Percentiles rank a stretch among this genome's conserved stretches.
These are phyloP conservation scores for Penicillium soppii DNA, from an alignment of 495 filamentous ascomycete species.

Conservation along the genomic window DNA sequence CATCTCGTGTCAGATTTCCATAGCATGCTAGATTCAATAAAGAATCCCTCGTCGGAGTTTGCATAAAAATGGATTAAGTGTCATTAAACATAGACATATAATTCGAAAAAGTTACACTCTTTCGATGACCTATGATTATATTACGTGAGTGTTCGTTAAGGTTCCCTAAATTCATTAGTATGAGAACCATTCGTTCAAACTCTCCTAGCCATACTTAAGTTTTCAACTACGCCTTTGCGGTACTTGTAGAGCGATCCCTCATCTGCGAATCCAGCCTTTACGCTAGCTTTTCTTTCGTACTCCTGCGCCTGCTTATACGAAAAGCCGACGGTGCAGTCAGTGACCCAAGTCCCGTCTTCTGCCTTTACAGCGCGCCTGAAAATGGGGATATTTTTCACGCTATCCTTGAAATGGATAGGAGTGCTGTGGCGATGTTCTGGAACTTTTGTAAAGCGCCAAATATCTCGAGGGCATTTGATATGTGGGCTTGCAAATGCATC, in stretches of 20 bases:
- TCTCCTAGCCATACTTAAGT: constrained; percentile 11
- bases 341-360: neutral
- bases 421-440: constrained; percentile 20
- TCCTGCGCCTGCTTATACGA: constrained; percentile 7
- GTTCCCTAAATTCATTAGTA: constrained; percentile 17
- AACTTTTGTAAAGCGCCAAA: constrained; percentile 18
- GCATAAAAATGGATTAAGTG: constrained; percentile 25
- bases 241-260: constrained; percentile 25
- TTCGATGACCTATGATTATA: constrained; percentile 20
- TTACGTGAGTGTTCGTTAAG: constrained; percentile 23
- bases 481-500: constrained; percentile 17
- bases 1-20: constrained; percentile 16
- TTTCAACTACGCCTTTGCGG: constrained; percentile 19
- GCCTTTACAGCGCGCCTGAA: neutral
- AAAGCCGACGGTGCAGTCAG: constrained; percentile 8
- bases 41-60: constrained; percentile 20
- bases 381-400: constrained; percentile 11
- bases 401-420: constrained; percentile 24
- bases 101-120: constrained; percentile 18
- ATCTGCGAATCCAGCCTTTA: constrained; percentile 12
- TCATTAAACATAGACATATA: constrained; percentile 21
- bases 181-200: neutral
- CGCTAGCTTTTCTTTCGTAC: constrained; percentile 10
- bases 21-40: constrained; percentile 15
- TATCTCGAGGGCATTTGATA: constrained; percentile 18